phyloP scores from a whole-genome alignment of 306 rosid species.

The Boehmeria nivea region DNA sequence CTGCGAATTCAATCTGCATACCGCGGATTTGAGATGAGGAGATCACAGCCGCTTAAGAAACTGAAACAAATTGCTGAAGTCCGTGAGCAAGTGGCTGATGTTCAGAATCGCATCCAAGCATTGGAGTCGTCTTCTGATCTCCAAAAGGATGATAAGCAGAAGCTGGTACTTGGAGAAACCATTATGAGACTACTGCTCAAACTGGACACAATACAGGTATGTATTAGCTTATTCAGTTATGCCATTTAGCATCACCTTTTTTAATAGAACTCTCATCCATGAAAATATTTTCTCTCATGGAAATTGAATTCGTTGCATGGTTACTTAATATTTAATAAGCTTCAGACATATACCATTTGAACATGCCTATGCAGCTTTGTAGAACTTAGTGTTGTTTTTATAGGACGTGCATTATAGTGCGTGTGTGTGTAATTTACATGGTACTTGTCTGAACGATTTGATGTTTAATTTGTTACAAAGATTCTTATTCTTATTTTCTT shows the following conservation, averaged over 20 bases:
- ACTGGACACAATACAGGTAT: conserved; percentile 79
- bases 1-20: conserved; percentile 58
- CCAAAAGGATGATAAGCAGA: conserved; percentile 41
- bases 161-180: conserved; percentile 48
- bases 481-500: background rate
- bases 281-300: too few relatives aligned
- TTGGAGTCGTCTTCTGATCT: conserved; percentile 33
- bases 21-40: conserved; percentile 60
- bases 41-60: conserved; percentile 65
- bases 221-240: background rate
- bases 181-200: conserved; percentile 69
- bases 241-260: too few relatives aligned
- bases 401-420: too few relatives aligned
- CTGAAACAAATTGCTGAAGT: conserved; percentile 60
- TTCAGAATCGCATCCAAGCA: conserved; percentile 31
- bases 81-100: conserved; percentile 31
- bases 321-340: too few relatives aligned
- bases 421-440: too few relatives aligned
- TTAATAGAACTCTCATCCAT: too few relatives aligned
- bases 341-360: too few relatives aligned
- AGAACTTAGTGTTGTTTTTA: too few relatives aligned
- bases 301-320: too few relatives aligned
- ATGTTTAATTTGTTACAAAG: background rate
- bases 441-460: background rate
- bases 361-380: too few relatives aligned